Base-by-base conservation (phyloP, 371 early-diverging fungal species). In the Blastocladiella emersonii region DNA sequence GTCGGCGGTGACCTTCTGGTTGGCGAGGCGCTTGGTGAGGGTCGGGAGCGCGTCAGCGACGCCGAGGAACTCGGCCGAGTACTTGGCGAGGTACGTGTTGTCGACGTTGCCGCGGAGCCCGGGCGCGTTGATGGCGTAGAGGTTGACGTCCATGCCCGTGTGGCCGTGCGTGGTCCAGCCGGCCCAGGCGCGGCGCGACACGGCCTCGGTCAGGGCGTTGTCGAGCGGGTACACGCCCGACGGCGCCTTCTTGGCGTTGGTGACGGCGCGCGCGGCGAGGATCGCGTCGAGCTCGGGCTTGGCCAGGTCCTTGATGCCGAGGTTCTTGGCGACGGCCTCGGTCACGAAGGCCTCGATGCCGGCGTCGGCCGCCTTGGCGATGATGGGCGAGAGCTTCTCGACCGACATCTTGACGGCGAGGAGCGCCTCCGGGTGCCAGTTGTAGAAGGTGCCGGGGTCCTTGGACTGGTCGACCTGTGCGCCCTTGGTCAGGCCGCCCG, bases 81-180 rank as follows among this genome's bases (percentile, higher is more conserved):
- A 48, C n/a, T 48, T 19, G 10, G 48, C 48, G n/a, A 48, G 25
- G n/a, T 48, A n/a, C 21, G 48, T 48, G 48, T 48, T 48, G 25
- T 48, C 48, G 23, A 48, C 23, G 48, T 48, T 21, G 21, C 48
- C 48, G 25, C 48, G 48, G 25, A 48, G 48, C 1, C 48, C 48
- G n/a, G 48, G 48, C n/a, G 48, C 48, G 48, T 48, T 48, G 48
- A 48, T 48, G 23, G 48, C 48, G 48, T 48, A 48, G n/a, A 48
- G 30, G 53, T 51, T 51, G 30, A 51, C 53, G 53, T 51, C 53
- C 53, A 51, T 51, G 13, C 87, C 93, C 27, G 93, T 88, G 64
- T 95, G 96, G 0, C 95, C 94, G 68, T 88, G 86, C 0, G 93
- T 93, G 6, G 89, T 77, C 92, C 93, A 97, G 64, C 86, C 63